These are phyloP conservation scores for Quercus cerris DNA, from an alignment of 306 rosid species.

Conservation along the genomic window DNA sequence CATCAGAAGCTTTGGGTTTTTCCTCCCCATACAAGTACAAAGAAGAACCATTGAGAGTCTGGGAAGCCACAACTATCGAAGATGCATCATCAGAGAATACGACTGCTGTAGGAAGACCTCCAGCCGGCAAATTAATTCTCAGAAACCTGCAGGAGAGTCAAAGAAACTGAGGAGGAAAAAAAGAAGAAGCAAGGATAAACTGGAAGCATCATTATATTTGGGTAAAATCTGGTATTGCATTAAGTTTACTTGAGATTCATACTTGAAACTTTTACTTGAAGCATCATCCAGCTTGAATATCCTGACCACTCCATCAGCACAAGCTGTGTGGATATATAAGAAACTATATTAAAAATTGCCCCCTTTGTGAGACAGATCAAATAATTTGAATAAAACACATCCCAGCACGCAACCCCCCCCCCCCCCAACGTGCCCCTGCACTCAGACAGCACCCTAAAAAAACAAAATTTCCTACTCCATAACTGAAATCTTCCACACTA, in stretches of 20 bases:
- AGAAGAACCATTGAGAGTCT: slow-evolving; percentile 64
- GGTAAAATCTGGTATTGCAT: slow-evolving; percentile 1
- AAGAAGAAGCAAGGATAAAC: not conserved
- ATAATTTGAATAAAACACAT: slow-evolving; percentile 7
- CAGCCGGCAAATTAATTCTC: slow-evolving; percentile 81
- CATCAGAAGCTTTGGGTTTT: slow-evolving; percentile 53
- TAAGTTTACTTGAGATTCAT: slow-evolving; percentile 32
- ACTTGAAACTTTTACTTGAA: slow-evolving; percentile 95
- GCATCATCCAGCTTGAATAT: slow-evolving; percentile 93
- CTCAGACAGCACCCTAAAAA: too few species aligned
- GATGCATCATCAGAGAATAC: slow-evolving; percentile 62
- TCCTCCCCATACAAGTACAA: slow-evolving; percentile 91
- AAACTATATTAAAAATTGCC: not conserved
- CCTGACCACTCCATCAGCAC: slow-evolving; percentile 93
- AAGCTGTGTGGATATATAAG: slow-evolving; percentile 53
- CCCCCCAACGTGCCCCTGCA: not conserved
- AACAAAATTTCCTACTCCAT: too few species aligned
- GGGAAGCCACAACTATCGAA: slow-evolving; percentile 76
- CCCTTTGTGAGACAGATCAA: not conserved
- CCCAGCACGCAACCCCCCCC: not conserved
- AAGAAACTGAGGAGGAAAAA: not conserved
- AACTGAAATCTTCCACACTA: too few species aligned
- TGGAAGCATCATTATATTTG: slow-evolving; percentile 15
- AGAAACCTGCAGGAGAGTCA: slow-evolving; percentile 58
- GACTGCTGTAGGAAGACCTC: slow-evolving; percentile 88